A percentile compares a stretch with the other conserved stretches of the same genome.
Evolutionary conservation across 1,139 yeast genomes (phyloP).

Genomic region (Diutina siamensis): DNA sequence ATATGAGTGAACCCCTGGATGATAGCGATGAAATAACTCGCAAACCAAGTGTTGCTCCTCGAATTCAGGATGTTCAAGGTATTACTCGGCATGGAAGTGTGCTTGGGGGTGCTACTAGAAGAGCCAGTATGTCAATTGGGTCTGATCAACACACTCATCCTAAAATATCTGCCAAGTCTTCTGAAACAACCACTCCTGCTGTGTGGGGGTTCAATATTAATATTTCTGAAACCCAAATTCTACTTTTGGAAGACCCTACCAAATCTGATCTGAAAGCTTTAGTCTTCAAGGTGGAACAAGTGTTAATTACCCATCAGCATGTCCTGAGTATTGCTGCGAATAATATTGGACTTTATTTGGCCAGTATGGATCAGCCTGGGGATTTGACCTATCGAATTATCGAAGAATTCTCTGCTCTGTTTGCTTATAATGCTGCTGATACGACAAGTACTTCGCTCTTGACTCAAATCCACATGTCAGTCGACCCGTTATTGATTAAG

Average conservation of each 20-base stretch:
- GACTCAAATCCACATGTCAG: conserved; percentile 55
- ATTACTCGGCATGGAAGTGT: neutral
- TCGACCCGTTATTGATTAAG: conserved; percentile 74
- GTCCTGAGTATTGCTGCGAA: conserved; percentile 56
- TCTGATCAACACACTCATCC: neutral
- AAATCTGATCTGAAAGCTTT: conserved; percentile 68
- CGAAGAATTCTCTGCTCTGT: conserved; percentile 79
- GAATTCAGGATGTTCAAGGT: neutral
- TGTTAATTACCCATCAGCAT: conserved; percentile 60
- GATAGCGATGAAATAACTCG: neutral
- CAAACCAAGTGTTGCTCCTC: neutral
- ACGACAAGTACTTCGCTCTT: conserved; percentile 45
- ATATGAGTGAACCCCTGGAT: neutral
- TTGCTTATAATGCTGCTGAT: conserved; percentile 62
- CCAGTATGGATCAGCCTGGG: conserved; percentile 59
- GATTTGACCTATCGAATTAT: conserved; percentile 56
- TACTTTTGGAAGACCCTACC: conserved; percentile 73
- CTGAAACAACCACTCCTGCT: neutral
- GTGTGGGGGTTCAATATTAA: conserved; percentile 51
- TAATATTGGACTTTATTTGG: conserved; percentile 78
- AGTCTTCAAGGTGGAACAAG: conserved; percentile 78
- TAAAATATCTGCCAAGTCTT: neutral
- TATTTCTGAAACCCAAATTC: conserved; percentile 67
- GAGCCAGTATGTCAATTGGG: neutral
- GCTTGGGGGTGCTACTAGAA: neutral